Base-by-base conservation (phyloP, 495 filamentous ascomycete species). In the Haplographium delicatum region DNA sequence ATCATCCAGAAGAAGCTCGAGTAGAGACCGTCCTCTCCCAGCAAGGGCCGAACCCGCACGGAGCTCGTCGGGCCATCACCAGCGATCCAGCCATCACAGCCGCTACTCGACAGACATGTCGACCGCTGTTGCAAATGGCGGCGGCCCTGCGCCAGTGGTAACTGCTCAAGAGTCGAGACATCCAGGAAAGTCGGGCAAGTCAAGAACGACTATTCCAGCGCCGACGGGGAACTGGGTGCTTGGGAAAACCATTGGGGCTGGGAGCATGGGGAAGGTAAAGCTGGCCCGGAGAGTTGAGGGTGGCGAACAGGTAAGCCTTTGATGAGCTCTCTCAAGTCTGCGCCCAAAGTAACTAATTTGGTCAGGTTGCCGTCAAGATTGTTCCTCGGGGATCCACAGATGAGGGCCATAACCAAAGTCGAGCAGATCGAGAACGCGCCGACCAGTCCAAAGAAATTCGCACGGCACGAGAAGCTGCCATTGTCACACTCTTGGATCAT, bases 241-340 rank as follows among this genome's bases (percentile, higher is more conserved):
- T 40, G 93, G 91, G 18, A 97, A 99, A 73, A 99, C 93, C 2
- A 93, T 99, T 51, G 93, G 93, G 39, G 89, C 91, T 47, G 93
- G 93, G 9, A 96, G 91, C 65, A 99, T 99, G 93, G 89, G 89
- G 22, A 94, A 95, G 66, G 89, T 95, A 30, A 95, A 95, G 67
- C 69, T 95, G 44, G 89, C 89, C 13, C 86, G 83, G 56, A 89
- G 85, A 63, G 72, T 83, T 43, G 87, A 91, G 60, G 83, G 84
- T 10, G 82, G 82, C 54, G 89, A 95, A 68, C 81, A 93, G 78
- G 88, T 86, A 67, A 72, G 26, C 40, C 35, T 15, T 24, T 46
- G 34, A 2, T 40, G 37, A 10, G 5, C 15, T 2, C 2, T 20
- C 0, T 5, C n/a, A 37, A 26, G 15, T 16, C 22, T n/a, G 9